phyloP scores from a whole-genome alignment of 2,329 filamentous ascomycete species.

The Curvularia sp. region DNA sequence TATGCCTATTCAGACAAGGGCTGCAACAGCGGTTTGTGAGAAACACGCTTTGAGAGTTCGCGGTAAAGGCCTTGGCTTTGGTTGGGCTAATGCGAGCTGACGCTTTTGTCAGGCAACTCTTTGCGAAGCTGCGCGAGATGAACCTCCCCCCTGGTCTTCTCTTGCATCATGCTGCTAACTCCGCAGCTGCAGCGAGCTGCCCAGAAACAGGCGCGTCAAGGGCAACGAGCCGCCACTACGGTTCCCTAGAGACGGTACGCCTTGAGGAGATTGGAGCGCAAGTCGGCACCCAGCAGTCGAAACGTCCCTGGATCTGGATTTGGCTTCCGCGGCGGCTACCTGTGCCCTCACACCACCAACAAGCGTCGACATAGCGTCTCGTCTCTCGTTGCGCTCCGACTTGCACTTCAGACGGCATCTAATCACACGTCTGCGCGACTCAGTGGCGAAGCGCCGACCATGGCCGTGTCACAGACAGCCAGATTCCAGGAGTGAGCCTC shows the following conservation, averaged over 20 bases:
- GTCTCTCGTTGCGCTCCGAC: background rate
- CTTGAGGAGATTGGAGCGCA: conserved; percentile 8
- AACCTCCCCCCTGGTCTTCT: conserved; percentile 1
- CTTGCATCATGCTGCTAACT: conserved; percentile 10
- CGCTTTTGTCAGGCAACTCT: conserved; percentile 14
- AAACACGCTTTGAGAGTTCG: conserved; percentile 36
- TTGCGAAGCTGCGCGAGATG: conserved; percentile 4
- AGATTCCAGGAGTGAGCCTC: background rate
- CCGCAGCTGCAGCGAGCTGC: background rate
- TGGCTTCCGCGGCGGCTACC: conserved; percentile 9
- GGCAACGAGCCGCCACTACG: background rate
- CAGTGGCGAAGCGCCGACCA: background rate
- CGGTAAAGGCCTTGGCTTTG: conserved; percentile 29
- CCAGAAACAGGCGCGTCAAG: conserved; percentile 1
- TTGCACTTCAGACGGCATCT: conserved; percentile 1
- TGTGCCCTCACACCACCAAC: conserved; percentile 7
- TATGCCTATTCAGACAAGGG: conserved; percentile 12
- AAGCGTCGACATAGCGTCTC: conserved; percentile 6
- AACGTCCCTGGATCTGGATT: conserved; percentile 3
- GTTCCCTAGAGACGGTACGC: conserved; percentile 4
- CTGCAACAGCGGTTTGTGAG: conserved; percentile 27
- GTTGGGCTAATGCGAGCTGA: conserved; percentile 21
- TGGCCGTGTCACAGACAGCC: conserved; percentile 7
- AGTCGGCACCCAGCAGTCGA: conserved; percentile 5
- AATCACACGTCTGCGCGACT: background rate